Conservation (phyloP, 306 rosid genomes). For the Hylodesmum podocarpum region DNA sequence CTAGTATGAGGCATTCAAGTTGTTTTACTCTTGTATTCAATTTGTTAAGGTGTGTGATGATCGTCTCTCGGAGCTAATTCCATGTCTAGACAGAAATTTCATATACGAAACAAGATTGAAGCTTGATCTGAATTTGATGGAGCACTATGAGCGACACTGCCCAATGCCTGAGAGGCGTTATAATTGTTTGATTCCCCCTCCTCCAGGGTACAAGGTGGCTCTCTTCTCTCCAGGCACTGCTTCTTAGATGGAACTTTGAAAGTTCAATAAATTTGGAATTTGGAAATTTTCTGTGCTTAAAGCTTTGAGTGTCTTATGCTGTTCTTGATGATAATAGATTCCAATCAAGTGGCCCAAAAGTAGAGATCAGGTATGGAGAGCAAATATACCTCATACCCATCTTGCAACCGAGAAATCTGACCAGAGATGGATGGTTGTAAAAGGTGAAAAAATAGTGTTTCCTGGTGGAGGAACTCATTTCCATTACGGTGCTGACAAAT, state of each 20-base stretch:
- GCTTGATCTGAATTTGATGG: conserved; percentile 82
- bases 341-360: conserved; percentile 97
- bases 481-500: conserved; percentile 89
- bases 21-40: conserved; percentile 16
- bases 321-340: conserved; percentile 49
- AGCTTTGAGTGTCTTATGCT: conserved; percentile 20
- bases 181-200: conserved; percentile 97
- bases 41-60: conserved; percentile 83
- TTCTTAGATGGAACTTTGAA: conserved; percentile 11
- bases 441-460: conserved; percentile 81
- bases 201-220: conserved; percentile 82
- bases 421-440: conserved; percentile 88
- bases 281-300: conserved; percentile 20
- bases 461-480: conserved; percentile 99
- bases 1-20: conserved; percentile 12
- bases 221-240: conserved; percentile 14
- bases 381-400: conserved; percentile 93
- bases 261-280: conserved; percentile 5
- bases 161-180: conserved; percentile 80
- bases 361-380: conserved; percentile 97
- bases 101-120: conserved; percentile 88
- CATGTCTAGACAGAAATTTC: conserved; percentile 89
- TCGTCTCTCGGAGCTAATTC: conserved; percentile 82
- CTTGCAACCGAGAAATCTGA: conserved; percentile 96
- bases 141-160: conserved; percentile 94